phyloP scores from a whole-genome alignment of 768 basidiomycete genomes.

The Boletus reticulatus region DNA sequence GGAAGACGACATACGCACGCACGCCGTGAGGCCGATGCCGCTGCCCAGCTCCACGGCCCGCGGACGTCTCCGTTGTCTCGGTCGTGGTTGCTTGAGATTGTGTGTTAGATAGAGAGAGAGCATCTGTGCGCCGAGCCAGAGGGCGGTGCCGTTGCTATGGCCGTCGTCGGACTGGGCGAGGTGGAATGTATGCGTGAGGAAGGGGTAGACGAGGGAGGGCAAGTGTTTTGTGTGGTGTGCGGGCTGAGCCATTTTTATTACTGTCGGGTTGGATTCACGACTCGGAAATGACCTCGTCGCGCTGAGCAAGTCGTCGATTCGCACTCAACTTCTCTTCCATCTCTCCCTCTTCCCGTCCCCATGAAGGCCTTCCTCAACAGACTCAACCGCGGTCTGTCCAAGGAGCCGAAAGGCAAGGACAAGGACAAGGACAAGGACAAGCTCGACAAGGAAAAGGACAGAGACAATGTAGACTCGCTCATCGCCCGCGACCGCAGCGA shows the following conservation, averaged over 20 bases:
- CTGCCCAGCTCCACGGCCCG: slow-evolving; percentile 76
- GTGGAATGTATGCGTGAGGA: slow-evolving; percentile 41
- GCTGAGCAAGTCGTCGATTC: slow-evolving; percentile 11
- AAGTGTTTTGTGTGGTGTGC: slow-evolving; percentile 68
- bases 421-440: slow-evolving; percentile 45
- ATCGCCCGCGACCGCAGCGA: slow-evolving; percentile 31
- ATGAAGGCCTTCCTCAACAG: slow-evolving; percentile 88
- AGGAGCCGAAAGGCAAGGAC: slow-evolving; percentile 56
- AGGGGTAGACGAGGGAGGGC: slow-evolving; percentile 40
- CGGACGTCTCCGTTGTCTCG: slow-evolving; percentile 19
- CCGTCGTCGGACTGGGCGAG: slow-evolving; percentile 63
- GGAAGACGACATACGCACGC: slow-evolving; percentile 47
- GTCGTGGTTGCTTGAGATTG: slow-evolving; percentile 26
- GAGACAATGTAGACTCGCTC: slow-evolving; percentile 23
- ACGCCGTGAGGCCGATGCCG: slow-evolving; percentile 80
- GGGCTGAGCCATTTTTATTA: slow-evolving; percentile 29
- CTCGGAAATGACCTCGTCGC: slow-evolving; percentile 23
- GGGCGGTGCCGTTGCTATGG: slow-evolving; percentile 71
- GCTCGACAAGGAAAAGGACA: slow-evolving; percentile 27
- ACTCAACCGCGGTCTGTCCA: slow-evolving; percentile 62
- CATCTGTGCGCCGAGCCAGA: slow-evolving; percentile 84
- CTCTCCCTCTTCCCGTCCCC: slow-evolving; percentile 7
- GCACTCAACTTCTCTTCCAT: not conserved
- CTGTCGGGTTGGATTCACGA: slow-evolving; percentile 4
- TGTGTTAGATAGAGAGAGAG: slow-evolving; percentile 60